phyloP scores from a whole-genome alignment of 139 green algal species.

The Microglena sp. region DNA sequence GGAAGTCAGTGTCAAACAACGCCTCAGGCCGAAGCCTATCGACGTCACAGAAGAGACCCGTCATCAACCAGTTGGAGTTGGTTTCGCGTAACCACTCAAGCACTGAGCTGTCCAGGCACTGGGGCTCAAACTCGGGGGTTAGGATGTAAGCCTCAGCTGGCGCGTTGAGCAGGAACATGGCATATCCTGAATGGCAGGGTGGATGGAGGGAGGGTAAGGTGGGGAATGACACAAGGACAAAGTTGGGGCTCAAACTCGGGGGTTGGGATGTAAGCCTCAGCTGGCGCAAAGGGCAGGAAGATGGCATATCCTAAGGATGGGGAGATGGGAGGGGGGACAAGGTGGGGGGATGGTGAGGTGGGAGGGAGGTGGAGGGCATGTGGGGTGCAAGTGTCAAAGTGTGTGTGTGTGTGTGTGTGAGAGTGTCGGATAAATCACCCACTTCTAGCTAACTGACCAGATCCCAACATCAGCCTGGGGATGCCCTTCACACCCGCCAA shows the following conservation, averaged over 20 bases:
- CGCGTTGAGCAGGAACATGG: conserved; percentile 29
- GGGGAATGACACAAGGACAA: too few species aligned
- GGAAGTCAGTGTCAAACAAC: conserved; percentile 27
- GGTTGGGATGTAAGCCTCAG: conserved; percentile 20
- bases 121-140: neutral
- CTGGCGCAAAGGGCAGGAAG: conserved; percentile 25
- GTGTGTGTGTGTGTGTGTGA: too few species aligned
- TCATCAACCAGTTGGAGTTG: conserved; percentile 21
- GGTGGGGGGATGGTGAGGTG: too few species aligned
- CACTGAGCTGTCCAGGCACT: conserved; percentile 6
- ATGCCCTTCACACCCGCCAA: too few species aligned
- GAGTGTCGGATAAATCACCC: too few species aligned
- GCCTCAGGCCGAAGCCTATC: conserved; percentile 19
- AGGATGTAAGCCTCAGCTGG: conserved; percentile 25
- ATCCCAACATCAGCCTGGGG: too few species aligned
- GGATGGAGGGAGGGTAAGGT: neutral
- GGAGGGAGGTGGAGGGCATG: too few species aligned
- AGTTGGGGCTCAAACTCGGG: neutral
- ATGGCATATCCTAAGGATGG: conserved; percentile 27
- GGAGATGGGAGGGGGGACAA: neutral
- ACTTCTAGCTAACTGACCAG: too few species aligned
- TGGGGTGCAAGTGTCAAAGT: too few species aligned
- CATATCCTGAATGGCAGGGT: conserved; percentile 28
- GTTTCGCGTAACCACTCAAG: conserved; percentile 17
- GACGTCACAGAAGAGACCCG: conserved; percentile 23